A percentile compares a stretch with the other conserved stretches of the same genome.
phyloP scores from a whole-genome alignment of 78 protist species.

The Creolimax fragrantissima region DNA sequence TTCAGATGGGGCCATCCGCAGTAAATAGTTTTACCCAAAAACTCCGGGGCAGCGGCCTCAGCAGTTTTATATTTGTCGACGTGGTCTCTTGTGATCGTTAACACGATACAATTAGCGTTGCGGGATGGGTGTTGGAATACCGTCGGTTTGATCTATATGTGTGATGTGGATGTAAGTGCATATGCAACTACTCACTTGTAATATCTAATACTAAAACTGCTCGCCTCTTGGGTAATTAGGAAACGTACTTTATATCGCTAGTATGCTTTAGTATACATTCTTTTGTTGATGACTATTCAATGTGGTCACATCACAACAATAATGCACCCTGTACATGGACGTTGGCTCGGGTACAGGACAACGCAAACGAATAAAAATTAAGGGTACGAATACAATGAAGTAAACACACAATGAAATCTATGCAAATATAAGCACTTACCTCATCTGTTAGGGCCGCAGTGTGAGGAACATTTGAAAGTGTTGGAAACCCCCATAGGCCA shows the following conservation, averaged over 20 bases:
- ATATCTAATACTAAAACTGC: too few species aligned
- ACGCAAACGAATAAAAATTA: too few species aligned
- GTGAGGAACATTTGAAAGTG: not conserved
- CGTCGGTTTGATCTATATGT: not conserved
- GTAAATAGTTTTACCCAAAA: not conserved
- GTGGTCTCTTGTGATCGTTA: not conserved
- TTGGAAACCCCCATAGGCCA: not conserved
- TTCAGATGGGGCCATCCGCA: conserved; percentile 1
- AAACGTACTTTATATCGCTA: too few species aligned
- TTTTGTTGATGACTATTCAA: too few species aligned
- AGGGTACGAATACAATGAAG: not conserved
- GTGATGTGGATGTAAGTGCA: too few species aligned
- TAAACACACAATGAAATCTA: not conserved
- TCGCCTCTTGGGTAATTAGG: too few species aligned
- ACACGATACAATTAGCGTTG: not conserved
- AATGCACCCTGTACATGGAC: too few species aligned
- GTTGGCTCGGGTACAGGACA: too few species aligned
- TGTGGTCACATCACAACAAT: too few species aligned
- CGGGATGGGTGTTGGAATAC: not conserved
- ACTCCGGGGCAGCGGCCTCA: not conserved
- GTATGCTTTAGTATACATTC: too few species aligned
- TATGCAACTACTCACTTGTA: too few species aligned
- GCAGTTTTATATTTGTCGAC: not conserved
- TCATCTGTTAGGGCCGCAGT: not conserved
- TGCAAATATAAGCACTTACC: too few species aligned